Evolutionary conservation across 1,284 basidiomycete species (phyloP), one percentile per base, ranked within the genome.

Genomic region (Tetrapyrgos nigripes): DNA sequence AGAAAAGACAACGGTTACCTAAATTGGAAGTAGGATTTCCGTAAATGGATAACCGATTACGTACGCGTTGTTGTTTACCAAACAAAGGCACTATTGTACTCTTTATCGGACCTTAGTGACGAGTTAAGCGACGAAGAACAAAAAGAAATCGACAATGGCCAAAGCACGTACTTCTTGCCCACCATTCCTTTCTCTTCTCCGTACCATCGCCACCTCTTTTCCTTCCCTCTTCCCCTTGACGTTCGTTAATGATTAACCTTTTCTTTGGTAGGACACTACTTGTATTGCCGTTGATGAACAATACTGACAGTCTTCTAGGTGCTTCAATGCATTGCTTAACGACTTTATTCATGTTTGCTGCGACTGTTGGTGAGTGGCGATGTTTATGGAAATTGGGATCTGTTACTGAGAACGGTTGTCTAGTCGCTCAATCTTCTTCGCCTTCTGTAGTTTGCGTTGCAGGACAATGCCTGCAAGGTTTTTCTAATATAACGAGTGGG

Each of bases 401-500:
- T 3, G 8, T 26, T 31, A 35, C 26, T 43, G 17, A 35, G 29
- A 24, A 14, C 17, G 17, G 24, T 8, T 24, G 23, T 43, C 26
- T 48, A 27, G 85, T 78, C 70, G 85, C 86, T 61, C 84, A 87
- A 77, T 79, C 81, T 68, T 76, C 14, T 33, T 8, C 79, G 68
- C 77, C 86, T 55, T 70, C 66, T 53, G 85, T 91, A 59, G 78
- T 92, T 60, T 92, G 89, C 80, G 76, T 91, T 88, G 87, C 89
- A 71, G 90, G 89, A 64, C 89, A 92, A 88, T 92, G 89, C 78
- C 75, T 91, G 60, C 81, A 91, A 73, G 89, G 89, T 59, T 83
- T 77, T 73, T 84, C 88, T 28, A 91, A 91, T 67, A 84, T 79
- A 21, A 88, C 88, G 52, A 79, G 89, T 91, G 69, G 64, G 85